Conservation (phyloP, 2,329 filamentous ascomycete genomes). For the Nigrospora osmanthi region DNA sequence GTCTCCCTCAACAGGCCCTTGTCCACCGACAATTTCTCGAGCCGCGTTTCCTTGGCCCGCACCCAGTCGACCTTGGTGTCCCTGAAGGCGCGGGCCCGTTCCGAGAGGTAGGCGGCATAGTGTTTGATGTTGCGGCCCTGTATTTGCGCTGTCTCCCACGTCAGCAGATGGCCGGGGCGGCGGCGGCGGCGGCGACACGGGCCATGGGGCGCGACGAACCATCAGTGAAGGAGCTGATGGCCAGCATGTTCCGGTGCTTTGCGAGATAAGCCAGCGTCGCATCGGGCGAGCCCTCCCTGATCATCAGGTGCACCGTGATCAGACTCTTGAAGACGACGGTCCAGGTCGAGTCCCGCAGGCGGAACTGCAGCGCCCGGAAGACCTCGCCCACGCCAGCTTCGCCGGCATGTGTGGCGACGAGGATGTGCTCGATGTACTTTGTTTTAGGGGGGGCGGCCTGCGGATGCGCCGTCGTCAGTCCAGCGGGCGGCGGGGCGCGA, state of each 20-base stretch:
- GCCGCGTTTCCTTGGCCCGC: constrained; percentile 67
- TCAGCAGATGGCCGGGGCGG: constrained; percentile 9
- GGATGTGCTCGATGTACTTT: constrained; percentile 98
- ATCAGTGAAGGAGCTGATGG: constrained; percentile 86
- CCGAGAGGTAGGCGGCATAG: constrained; percentile 80
- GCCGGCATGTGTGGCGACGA: constrained; percentile 88
- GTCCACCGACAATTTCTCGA: constrained; percentile 81
- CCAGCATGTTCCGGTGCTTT: constrained; percentile 73
- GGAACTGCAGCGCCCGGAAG: constrained; percentile 82
- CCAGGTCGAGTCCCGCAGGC: constrained; percentile 94
- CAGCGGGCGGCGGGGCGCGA: background rate
- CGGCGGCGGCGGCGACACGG: background rate
- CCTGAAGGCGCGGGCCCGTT: constrained; percentile 74
- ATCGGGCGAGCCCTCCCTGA: constrained; percentile 86
- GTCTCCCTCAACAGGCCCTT: constrained; percentile 91
- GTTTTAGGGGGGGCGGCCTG: constrained; percentile 94
- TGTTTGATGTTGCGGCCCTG: constrained; percentile 92
- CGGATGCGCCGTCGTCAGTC: background rate
- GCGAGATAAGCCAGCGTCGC: constrained; percentile 80
- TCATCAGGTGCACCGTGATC: constrained; percentile 95
- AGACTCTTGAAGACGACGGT: constrained; percentile 98
- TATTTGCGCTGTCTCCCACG: constrained; percentile 63
- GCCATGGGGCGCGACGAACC: constrained; percentile 46
- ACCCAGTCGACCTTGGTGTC: constrained; percentile 89
- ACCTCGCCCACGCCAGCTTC: constrained; percentile 94